Base-by-base conservation (phyloP, 352 stramenopile genomes). In the Achlya hypogyna region DNA sequence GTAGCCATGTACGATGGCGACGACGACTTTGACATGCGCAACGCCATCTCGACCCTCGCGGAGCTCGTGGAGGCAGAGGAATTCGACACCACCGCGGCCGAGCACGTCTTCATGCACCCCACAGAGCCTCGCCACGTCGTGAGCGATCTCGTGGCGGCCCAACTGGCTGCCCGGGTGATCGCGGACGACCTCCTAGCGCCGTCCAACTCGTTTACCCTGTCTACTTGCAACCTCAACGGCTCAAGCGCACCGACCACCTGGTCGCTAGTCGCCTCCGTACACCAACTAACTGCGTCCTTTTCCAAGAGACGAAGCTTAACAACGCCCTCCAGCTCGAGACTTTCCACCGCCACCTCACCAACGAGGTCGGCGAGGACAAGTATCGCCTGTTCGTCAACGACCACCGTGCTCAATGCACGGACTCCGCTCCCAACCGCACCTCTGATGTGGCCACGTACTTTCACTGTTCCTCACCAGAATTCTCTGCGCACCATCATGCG, bases 221-320 rank as follows among this genome's bases (percentile, higher is more conserved):
- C 35, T 14, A 62, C 53, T 14, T 62, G 53, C 28, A 62, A 62
- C 22, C 53, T 62, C 16, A 62, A 64, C 42, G 56, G 56, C 35
- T 64, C 20, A 63, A 2, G 1, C 8, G 18, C 42, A 64, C 51
- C 4, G 56, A 22, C n/a, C 56, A 54, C 23, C 22, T 40, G 29
- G 14, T 64, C 10, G 56, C 31, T 22, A 54, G 35, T 14, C 56
- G 56, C 8, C 29, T 64, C 56, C 51, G 35, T 10, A 10, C 14
- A 40, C 53, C 53, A 29, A 12, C 42, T 4, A 31, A 14, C 22
- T 64, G 56, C 42, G 56, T 64, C 5, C 18, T 64, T 1, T 62
- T 62, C 1, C 53, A 53, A 62, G 53, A 53, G n/a, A 62, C 56
- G 22, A 62, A 53, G 28, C 22, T 64, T 9, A 9, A 23, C 31